Evolutionary conservation across 441 rosid genomes (phyloP).

Genomic region (Eruca vesicaria): DNA sequence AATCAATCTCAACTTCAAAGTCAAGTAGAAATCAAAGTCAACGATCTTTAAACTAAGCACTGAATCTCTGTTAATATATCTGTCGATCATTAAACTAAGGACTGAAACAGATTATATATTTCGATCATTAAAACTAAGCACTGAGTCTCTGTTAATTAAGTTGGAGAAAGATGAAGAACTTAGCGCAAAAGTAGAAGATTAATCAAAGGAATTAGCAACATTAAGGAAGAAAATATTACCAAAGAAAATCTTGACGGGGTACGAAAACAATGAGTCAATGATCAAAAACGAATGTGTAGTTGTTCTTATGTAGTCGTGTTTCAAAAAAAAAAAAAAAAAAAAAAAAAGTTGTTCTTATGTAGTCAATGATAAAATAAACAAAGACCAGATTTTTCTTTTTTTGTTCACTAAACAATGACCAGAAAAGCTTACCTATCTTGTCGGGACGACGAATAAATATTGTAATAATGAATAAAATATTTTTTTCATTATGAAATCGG

Average conservation of each 20-base stretch:
- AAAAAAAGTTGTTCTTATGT: too few species aligned
- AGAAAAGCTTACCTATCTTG: neutral
- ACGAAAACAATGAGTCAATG: neutral
- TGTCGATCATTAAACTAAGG: neutral
- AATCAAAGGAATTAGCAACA: constrained; percentile 2
- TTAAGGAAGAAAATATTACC: constrained; percentile 2
- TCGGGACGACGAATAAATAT: constrained; percentile 1
- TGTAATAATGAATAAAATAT: neutral
- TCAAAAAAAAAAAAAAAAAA: too few species aligned
- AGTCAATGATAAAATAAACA: too few species aligned
- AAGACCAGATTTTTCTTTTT: too few species aligned
- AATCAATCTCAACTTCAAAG: neutral
- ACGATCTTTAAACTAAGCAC: neutral
- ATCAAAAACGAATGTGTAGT: neutral
- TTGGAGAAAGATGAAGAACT: constrained; percentile 2
- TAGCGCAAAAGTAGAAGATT: neutral
- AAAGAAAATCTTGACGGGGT: constrained; percentile 14
- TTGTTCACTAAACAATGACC: too few species aligned
- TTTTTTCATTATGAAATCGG: too few species aligned
- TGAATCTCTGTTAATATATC: neutral
- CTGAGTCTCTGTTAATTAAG: neutral
- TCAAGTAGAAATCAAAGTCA: neutral
- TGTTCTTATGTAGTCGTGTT: neutral
- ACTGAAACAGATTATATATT: too few species aligned
- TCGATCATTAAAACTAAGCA: neutral